Evolutionary conservation across 192 early-diverging fungal species (phyloP).

Genomic region (Dissophora ornata): DNA sequence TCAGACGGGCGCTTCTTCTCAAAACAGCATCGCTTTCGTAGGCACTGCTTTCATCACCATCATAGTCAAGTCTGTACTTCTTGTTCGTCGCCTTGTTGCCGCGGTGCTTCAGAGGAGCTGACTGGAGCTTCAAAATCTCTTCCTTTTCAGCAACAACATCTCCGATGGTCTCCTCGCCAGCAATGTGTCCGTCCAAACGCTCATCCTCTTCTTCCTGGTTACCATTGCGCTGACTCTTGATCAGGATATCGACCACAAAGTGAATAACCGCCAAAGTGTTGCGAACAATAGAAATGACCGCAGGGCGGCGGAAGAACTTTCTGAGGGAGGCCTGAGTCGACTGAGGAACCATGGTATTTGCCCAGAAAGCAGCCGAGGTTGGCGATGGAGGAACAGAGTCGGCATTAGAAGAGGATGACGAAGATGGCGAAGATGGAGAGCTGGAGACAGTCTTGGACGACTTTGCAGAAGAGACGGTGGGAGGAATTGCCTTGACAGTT

Average conservation of each 20-base stretch:
- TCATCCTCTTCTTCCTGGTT: conserved; percentile 40
- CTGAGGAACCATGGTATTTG: conserved; percentile 49
- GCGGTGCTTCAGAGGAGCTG: conserved; percentile 23
- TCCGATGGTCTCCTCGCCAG: neutral
- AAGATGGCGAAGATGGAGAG: too few species aligned
- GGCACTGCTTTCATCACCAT: conserved; percentile 50
- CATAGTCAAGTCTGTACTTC: conserved; percentile 33
- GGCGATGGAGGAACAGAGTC: conserved; percentile 12
- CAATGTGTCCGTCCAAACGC: neutral
- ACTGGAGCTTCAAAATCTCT: conserved; percentile 24
- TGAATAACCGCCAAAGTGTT: conserved; percentile 52
- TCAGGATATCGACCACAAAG: conserved; percentile 55
- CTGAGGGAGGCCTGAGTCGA: conserved; percentile 44
- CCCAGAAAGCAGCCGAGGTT: conserved; percentile 40
- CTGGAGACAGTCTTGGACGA: conserved; percentile 12
- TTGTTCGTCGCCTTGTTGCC: conserved; percentile 12
- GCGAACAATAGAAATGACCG: conserved; percentile 53
- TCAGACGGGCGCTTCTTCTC: conserved; percentile 17
- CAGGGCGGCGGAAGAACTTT: conserved; percentile 46
- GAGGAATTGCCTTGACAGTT: conserved; percentile 61
- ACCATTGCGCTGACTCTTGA: conserved; percentile 57
- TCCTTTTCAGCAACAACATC: conserved; percentile 10
- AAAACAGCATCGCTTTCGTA: conserved; percentile 25
- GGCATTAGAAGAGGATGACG: conserved; percentile 2
- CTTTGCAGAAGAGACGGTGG: conserved; percentile 5